phyloP scores from a whole-genome alignment of 176 grass and related monocot genomes.

The Rhipidocladum racemiflorum region DNA sequence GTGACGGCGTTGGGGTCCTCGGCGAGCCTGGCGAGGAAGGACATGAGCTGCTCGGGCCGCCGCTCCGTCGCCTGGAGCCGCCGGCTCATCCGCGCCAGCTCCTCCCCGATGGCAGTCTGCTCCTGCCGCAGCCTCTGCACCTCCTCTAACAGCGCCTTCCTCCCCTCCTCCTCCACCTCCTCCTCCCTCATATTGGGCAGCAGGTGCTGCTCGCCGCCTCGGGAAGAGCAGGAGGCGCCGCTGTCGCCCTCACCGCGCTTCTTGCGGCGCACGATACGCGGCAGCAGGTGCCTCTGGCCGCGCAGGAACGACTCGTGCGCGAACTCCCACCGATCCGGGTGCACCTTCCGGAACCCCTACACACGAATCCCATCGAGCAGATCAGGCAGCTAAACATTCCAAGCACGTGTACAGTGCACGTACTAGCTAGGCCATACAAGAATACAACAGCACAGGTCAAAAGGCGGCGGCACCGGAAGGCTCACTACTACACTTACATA shows the following conservation, averaged over 20 bases:
- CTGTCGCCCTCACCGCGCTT: slow-evolving; percentile 26
- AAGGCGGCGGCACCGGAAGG: neutral
- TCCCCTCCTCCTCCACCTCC: neutral
- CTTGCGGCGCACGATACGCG: slow-evolving; percentile 50
- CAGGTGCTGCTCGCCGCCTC: neutral
- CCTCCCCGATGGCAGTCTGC: slow-evolving; percentile 52
- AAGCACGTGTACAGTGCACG: slow-evolving; percentile 24
- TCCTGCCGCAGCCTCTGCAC: slow-evolving; percentile 46
- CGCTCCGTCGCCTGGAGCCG: slow-evolving; percentile 58
- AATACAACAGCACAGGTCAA: neutral
- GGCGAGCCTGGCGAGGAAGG: slow-evolving; percentile 49
- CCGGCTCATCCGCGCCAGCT: slow-evolving; percentile 54
- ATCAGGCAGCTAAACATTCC: neutral
- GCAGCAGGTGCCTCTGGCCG: slow-evolving; percentile 62
- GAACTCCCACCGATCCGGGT: slow-evolving; percentile 75
- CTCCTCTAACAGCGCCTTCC: slow-evolving; percentile 39
- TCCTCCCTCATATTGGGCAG: neutral
- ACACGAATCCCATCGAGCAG: neutral
- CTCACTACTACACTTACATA: slow-evolving; percentile 68
- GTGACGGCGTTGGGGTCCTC: slow-evolving; percentile 49
- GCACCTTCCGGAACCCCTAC: slow-evolving; percentile 78
- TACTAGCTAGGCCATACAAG: neutral
- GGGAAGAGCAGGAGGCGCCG: neutral
- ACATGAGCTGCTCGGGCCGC: slow-evolving; percentile 59
- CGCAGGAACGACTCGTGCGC: slow-evolving; percentile 68